phyloP scores from a whole-genome alignment of 805 yeast species.

The Wickerhamomyces sydowiorum region DNA sequence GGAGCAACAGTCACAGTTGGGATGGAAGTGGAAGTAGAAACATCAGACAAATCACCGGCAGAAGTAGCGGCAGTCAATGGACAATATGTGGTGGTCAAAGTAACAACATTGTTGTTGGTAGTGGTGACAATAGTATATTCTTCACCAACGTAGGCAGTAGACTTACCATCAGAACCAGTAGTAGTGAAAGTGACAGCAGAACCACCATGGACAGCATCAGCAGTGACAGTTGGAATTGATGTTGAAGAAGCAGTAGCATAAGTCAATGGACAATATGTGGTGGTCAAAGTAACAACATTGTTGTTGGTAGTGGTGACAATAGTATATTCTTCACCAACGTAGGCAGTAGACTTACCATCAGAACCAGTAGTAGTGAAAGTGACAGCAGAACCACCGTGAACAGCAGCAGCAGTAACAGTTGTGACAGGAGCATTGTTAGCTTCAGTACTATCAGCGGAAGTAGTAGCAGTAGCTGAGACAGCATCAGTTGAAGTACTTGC shows the following conservation, averaged over 20 bases:
- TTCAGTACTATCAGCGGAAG: too few species aligned
- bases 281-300: slow-evolving; percentile 4
- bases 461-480: not conserved
- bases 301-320: not conserved
- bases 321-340: slow-evolving; percentile 12
- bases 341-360: slow-evolving; percentile 19
- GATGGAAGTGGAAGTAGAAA: slow-evolving; percentile 10
- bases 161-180: slow-evolving; percentile 18
- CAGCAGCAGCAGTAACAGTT: not conserved
- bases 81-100: slow-evolving; percentile 16
- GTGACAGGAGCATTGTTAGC: too few species aligned
- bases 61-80: not conserved
- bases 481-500: not conserved
- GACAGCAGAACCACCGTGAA: not conserved
- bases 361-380: slow-evolving; percentile 10
- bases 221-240: not conserved
- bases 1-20: not conserved
- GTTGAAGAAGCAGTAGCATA: not conserved
- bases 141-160: slow-evolving; percentile 19
- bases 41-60: too few species aligned
- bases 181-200: not conserved
- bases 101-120: not conserved
- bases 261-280: slow-evolving; percentile 12
- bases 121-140: slow-evolving; percentile 1
- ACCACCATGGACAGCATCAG: not conserved